Evolutionary conservation across 2,329 filamentous ascomycete genomes (phyloP).

Genomic region (Colletotrichum higginsianum): DNA sequence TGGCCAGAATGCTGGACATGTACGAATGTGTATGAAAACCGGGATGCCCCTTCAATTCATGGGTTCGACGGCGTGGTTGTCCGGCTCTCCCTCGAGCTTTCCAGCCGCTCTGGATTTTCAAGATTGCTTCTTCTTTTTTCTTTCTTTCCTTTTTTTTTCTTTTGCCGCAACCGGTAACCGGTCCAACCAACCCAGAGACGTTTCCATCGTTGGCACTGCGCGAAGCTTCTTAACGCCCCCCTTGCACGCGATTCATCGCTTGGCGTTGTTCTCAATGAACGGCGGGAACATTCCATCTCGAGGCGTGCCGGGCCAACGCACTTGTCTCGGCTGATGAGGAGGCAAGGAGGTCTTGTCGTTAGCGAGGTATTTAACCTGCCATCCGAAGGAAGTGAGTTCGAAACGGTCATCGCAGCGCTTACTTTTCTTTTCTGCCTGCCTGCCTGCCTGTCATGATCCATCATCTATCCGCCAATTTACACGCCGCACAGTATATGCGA

Average conservation of each 20-base stretch:
- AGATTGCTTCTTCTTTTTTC: no score
- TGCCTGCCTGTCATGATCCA: background rate
- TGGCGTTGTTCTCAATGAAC: conserved; percentile 1
- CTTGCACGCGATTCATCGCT: conserved; percentile 6
- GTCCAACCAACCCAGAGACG: background rate
- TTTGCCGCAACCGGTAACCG: background rate
- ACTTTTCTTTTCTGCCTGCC: background rate
- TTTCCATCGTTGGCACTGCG: conserved; percentile 3
- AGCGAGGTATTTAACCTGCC: conserved; percentile 1
- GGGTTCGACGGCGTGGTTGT: background rate
- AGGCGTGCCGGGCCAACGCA: conserved; percentile 1
- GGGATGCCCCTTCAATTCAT: background rate
- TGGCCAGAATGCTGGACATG: conserved; percentile 1
- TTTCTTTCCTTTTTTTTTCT: no score
- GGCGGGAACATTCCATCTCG: conserved; percentile 1
- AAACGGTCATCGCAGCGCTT: background rate
- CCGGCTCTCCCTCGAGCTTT: background rate
- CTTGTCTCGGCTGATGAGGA: conserved; percentile 20
- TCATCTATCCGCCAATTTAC: background rate
- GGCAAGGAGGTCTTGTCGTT: background rate
- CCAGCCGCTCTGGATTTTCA: background rate
- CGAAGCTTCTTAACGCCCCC: background rate
- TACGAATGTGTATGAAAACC: background rate
- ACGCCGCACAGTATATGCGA: background rate
- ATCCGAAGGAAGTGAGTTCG: background rate